Evolutionary conservation across 495 filamentous ascomycete species (phyloP), one percentile per base, ranked within the genome.

Genomic region (Terfezia boudieri): DNA sequence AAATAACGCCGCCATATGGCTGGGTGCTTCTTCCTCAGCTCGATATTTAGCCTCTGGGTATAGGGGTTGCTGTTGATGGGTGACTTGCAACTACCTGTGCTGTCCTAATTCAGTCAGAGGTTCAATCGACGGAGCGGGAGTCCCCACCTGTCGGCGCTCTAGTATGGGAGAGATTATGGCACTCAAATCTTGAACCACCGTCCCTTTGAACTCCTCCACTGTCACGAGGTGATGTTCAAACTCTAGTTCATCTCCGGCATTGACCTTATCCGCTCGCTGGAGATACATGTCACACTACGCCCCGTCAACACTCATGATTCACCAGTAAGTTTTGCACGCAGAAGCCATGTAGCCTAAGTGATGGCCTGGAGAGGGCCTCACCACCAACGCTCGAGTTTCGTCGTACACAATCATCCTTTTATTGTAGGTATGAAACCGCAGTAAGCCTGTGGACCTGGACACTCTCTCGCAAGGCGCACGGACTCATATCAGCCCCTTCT

Each of bases 171-270:
- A 56, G 43, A 61, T 64, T 32, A 64, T 37, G 49, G 62, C 56
- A 16, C 61, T 49, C 12, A 64, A 50, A 49, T 64, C 62, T 36
- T 64, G 62, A 11, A 64, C 53, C 43, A 64, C 62, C 14, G 54
- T 61, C 38, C 54, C 55, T 22, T 52, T 58, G 37, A 64, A 64
- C 41, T 64, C 62, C 23, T 64, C 62, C 37, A 64, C 50, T 1
- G 62, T 64, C 9, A 64, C 62, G 22, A 64, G 62, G 36, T 64
- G 62, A 22, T 64, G 52, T 53, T 64, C 62, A 43, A 64, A 64
- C 36, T 64, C 61, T n/a, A 64, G 50, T n/a, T 64, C 59, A 14
- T 64, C 62, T 41, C 62, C 62, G 32, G 64, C 61, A 2, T 41
- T 55, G 9, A 64, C 57, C 10, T 49, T 36, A 51, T 57, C 58